Evolutionary conservation across 495 filamentous ascomycete genomes (phyloP).

Genomic region (Glutinoglossum americanum): DNA sequence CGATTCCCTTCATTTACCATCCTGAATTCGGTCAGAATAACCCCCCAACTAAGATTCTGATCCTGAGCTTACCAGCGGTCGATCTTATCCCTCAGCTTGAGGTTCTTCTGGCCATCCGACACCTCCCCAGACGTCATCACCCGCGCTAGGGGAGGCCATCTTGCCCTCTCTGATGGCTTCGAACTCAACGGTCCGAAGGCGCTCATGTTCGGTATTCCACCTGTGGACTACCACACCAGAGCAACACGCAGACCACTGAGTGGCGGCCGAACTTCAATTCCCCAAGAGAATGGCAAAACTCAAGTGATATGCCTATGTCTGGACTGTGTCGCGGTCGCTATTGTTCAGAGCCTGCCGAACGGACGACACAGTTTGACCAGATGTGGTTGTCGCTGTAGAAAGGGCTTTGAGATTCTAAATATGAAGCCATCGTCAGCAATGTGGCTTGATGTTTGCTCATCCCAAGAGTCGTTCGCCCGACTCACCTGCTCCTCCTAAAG

Average conservation of each 20-base stretch:
- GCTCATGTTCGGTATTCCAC: neutral
- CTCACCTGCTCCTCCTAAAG: neutral
- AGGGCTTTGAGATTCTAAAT: neutral
- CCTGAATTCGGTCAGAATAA: conserved; percentile 29
- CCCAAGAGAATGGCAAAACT: neutral
- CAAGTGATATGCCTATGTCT: neutral
- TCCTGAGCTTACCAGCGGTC: conserved; percentile 22
- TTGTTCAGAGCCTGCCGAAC: neutral
- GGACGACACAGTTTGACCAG: neutral
- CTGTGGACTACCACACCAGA: neutral
- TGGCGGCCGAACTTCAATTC: neutral
- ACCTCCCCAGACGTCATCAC: conserved; percentile 48
- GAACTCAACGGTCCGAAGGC: conserved; percentile 26
- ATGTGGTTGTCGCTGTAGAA: neutral
- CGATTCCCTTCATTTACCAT: conserved; percentile 64
- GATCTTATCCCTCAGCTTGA: conserved; percentile 29
- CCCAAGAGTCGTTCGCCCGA: neutral
- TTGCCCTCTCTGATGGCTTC: conserved; percentile 35
- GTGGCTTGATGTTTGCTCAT: neutral
- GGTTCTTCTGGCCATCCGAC: conserved; percentile 32
- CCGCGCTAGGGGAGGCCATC: conserved; percentile 46
- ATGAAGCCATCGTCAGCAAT: neutral
- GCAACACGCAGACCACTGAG: neutral
- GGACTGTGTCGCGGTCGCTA: neutral
- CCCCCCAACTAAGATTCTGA: neutral